These are phyloP conservation scores for Globomyces sp. DNA, from an alignment of 371 early-diverging fungal genomes.

Conservation along the genomic window DNA sequence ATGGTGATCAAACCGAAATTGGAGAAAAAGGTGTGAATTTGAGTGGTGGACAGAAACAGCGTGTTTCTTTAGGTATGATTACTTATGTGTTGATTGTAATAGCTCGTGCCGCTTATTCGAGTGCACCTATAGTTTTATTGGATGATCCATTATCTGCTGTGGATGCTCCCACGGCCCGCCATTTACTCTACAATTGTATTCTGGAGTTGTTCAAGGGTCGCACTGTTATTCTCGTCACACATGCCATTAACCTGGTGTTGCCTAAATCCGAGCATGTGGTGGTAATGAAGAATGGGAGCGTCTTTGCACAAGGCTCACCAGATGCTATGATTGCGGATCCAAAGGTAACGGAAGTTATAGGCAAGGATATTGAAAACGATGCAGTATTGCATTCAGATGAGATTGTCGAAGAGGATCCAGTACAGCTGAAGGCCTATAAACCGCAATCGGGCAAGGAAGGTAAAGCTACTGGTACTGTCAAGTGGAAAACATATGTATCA, in stretches of 20 bases:
- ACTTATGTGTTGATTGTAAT: too few species aligned
- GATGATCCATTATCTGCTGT: conserved; percentile 34
- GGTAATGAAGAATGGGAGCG: conserved; percentile 36
- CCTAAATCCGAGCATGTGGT: conserved; percentile 28
- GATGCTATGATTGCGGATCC: conserved; percentile 3
- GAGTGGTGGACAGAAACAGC: conserved; percentile 51
- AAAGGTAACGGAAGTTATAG: background rate
- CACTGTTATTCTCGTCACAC: conserved; percentile 81
- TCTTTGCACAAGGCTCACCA: conserved; percentile 25
- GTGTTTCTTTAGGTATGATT: conserved; percentile 40
- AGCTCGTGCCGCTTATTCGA: conserved; percentile 40
- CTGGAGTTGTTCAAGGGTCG: conserved; percentile 60
- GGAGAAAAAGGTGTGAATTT: conserved; percentile 62
- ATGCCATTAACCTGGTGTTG: conserved; percentile 60
- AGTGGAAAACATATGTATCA: conserved; percentile 25
- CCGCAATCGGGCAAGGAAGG: conserved; percentile 25
- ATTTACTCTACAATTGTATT: conserved; percentile 34
- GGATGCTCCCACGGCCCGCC: conserved; percentile 28
- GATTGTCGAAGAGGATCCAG: background rate
- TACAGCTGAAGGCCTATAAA: background rate
- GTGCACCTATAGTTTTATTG: conserved; percentile 30
- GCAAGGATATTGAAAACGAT: conserved; percentile 5
- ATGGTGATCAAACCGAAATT: conserved; percentile 77
- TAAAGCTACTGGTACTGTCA: conserved; percentile 30
- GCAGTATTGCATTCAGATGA: background rate